Conservation (phyloP, 1,139 yeast genomes). For the Nadsonia commutata region DNA sequence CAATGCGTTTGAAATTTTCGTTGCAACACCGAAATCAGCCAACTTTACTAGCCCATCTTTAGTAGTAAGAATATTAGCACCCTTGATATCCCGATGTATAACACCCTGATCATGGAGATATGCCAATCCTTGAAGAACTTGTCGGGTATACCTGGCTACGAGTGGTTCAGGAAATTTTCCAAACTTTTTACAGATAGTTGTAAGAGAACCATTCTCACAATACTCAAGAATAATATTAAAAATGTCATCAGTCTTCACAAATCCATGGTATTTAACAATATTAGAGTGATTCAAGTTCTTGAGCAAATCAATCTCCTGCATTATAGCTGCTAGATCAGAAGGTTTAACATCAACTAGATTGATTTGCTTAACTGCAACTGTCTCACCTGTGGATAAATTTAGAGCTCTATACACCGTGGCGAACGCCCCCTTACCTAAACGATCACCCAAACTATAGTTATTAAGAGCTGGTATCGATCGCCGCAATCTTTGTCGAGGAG, state of each 20-base stretch:
- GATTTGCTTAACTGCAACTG: slow-evolving; percentile 79
- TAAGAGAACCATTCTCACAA: slow-evolving; percentile 77
- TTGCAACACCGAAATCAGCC: slow-evolving; percentile 73
- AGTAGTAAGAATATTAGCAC: slow-evolving; percentile 57
- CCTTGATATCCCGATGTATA: slow-evolving; percentile 66
- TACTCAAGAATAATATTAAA: slow-evolving; percentile 62
- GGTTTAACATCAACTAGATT: slow-evolving; percentile 29
- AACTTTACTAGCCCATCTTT: slow-evolving; percentile 47
- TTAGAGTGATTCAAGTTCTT: slow-evolving; percentile 72
- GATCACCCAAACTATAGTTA: slow-evolving; percentile 30
- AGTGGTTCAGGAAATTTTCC: slow-evolving; percentile 44
- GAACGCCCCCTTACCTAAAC: slow-evolving; percentile 67
- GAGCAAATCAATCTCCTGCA: slow-evolving; percentile 33
- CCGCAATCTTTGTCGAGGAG: not conserved
- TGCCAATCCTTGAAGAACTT: slow-evolving; percentile 58
- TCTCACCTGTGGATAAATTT: slow-evolving; percentile 47
- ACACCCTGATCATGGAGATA: slow-evolving; percentile 61
- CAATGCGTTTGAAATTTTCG: slow-evolving; percentile 21
- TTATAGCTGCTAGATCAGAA: slow-evolving; percentile 23
- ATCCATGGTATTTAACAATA: slow-evolving; percentile 83
- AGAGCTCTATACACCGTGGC: slow-evolving; percentile 61
- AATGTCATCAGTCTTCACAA: slow-evolving; percentile 51
- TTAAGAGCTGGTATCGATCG: not conserved
- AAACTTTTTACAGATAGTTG: slow-evolving; percentile 45
- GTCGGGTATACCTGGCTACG: slow-evolving; percentile 46